A percentile compares a stretch with the other conserved stretches of the same genome.
phyloP scores from a whole-genome alignment of 495 filamentous ascomycete genomes.

The Lophiotrema nucula region DNA sequence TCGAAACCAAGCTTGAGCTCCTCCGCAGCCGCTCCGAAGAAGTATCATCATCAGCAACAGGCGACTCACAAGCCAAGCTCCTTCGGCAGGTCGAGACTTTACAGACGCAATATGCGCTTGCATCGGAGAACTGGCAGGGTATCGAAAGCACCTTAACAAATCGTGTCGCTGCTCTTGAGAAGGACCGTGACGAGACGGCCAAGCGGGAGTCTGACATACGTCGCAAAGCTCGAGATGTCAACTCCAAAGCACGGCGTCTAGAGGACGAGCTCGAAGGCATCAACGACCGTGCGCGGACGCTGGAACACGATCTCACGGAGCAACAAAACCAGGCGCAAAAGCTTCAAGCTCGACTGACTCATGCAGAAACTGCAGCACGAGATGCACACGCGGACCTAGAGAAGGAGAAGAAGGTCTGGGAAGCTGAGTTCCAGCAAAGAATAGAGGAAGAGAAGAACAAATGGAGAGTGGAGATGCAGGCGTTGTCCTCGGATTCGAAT shows the following conservation, averaged over 20 bases:
- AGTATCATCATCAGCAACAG: slow-evolving; percentile 73
- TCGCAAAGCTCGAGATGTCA: slow-evolving; percentile 79
- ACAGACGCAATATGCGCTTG: slow-evolving; percentile 90
- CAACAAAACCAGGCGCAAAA: slow-evolving; percentile 63
- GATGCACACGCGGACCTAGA: slow-evolving; percentile 62
- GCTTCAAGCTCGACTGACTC: slow-evolving; percentile 61
- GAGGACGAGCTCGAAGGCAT: slow-evolving; percentile 82
- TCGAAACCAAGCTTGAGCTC: slow-evolving; percentile 89
- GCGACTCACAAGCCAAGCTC: slow-evolving; percentile 86
- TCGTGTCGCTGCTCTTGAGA: slow-evolving; percentile 73
- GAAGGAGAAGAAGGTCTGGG: slow-evolving; percentile 66
- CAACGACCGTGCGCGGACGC: slow-evolving; percentile 60
- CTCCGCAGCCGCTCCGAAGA: slow-evolving; percentile 86
- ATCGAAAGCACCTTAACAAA: slow-evolving; percentile 80
- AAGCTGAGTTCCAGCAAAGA: slow-evolving; percentile 59
- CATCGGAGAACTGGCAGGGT: slow-evolving; percentile 96
- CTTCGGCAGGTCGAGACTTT: slow-evolving; percentile 92
- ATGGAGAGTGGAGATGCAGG: slow-evolving; percentile 61
- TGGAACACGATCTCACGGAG: slow-evolving; percentile 57
- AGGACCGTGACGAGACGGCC: slow-evolving; percentile 82
- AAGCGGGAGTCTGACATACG: slow-evolving; percentile 81
- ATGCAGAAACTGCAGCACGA: slow-evolving; percentile 61
- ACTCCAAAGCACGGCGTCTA: slow-evolving; percentile 66
- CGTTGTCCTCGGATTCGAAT: neutral
- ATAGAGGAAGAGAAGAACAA: slow-evolving; percentile 72